A percentile compares a stretch with the other conserved stretches of the same genome.
Evolutionary conservation across 257 asterid genomes (phyloP).

Genomic region (Lycium ferocissimum): DNA sequence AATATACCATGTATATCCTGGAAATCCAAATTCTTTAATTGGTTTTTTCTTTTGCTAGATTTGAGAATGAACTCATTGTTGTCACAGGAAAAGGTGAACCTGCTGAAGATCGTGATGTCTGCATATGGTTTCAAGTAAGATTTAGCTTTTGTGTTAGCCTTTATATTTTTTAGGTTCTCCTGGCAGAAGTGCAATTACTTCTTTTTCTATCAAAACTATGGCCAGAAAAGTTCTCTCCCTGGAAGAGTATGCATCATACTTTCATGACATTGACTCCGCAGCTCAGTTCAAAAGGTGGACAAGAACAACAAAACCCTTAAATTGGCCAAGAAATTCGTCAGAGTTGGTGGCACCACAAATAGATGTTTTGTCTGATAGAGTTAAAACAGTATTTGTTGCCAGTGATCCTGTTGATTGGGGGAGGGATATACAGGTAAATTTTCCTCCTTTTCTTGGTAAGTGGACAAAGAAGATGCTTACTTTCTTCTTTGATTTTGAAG

Average conservation of each 20-base stretch:
- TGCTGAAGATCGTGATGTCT: conserved; percentile 52
- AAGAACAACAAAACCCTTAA: conserved; percentile 37
- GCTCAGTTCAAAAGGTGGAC: conserved; percentile 68
- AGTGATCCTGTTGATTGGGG: conserved; percentile 85
- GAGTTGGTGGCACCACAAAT: conserved; percentile 33
- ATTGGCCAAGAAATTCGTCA: conserved; percentile 32
- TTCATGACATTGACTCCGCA: conserved; percentile 64
- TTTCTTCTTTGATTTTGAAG: background rate
- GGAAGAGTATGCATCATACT: conserved; percentile 59
- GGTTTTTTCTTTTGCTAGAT: conserved; percentile 42
- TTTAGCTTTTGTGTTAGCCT: background rate
- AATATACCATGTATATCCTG: background rate
- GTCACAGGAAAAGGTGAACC: conserved; percentile 81
- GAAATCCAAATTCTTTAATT: background rate
- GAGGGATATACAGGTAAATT: conserved; percentile 64
- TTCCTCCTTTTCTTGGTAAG: background rate
- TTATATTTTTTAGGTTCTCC: background rate
- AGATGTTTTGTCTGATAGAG: conserved; percentile 39
- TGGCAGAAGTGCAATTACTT: background rate
- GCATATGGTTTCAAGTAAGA: conserved; percentile 71
- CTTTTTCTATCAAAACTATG: conserved; percentile 26
- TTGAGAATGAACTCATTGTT: conserved; percentile 60
- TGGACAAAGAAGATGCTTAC: background rate
- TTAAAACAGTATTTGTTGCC: conserved; percentile 61
- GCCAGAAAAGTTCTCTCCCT: conserved; percentile 64